Evolutionary conservation across 306 rosid species (phyloP).

Genomic region (Delonix regia): DNA sequence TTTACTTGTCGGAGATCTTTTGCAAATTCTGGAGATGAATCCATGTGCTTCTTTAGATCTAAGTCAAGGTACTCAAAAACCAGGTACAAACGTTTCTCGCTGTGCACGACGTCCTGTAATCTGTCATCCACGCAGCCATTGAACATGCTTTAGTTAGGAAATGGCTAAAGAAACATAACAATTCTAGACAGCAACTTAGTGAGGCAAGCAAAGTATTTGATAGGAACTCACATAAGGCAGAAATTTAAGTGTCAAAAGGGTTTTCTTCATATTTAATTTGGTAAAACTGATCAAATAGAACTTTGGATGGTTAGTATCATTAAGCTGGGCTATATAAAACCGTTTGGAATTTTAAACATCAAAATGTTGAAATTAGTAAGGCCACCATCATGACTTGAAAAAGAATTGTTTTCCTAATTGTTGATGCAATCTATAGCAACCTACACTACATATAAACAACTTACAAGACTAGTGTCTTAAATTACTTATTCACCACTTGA

Average conservation of each 20-base stretch:
- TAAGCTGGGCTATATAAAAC: constrained; percentile 2
- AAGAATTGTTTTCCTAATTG: not conserved
- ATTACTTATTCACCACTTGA: constrained; percentile 10
- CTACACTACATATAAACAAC: constrained; percentile 26
- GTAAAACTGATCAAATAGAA: constrained; percentile 13
- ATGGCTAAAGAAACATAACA: not conserved
- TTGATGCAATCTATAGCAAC: constrained; percentile 6
- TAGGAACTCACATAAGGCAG: not conserved
- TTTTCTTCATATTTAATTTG: not conserved
- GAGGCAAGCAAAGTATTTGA: not conserved
- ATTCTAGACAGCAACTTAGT: constrained; percentile 1
- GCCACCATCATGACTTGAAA: constrained; percentile 10
- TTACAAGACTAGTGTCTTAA: not conserved
- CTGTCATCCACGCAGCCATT: constrained; percentile 52
- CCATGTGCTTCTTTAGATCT: constrained; percentile 99
- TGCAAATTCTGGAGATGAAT: constrained; percentile 88
- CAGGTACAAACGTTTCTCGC: constrained; percentile 91
- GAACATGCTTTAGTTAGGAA: constrained; percentile 28
- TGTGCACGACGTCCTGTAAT: constrained; percentile 93
- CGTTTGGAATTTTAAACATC: not conserved
- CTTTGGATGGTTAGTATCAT: not conserved
- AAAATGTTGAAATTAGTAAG: not conserved
- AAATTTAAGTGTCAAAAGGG: not conserved
- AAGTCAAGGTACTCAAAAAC: constrained; percentile 97
- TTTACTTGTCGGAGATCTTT: constrained; percentile 87